phyloP scores from a whole-genome alignment of 257 asterid species.

The Solanum acaule region DNA sequence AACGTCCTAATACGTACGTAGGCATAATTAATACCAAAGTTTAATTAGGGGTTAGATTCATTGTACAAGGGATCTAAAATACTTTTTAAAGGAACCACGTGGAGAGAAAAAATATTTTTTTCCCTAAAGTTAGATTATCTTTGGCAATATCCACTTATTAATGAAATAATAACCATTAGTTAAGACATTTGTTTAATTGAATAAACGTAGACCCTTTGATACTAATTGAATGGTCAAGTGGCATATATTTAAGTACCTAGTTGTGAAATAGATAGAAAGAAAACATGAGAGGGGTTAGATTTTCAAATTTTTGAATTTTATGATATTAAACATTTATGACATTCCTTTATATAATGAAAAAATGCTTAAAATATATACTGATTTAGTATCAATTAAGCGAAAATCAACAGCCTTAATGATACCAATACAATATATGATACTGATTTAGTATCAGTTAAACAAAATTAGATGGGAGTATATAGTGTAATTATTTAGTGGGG shows the following conservation, averaged over 20 bases:
- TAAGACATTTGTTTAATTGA: not conserved
- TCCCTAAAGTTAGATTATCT: not conserved
- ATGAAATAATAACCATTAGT: not conserved
- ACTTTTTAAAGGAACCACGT: not conserved
- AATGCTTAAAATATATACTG: too few relatives aligned
- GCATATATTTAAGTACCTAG: not conserved
- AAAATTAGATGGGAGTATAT: too few relatives aligned
- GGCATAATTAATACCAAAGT: not conserved
- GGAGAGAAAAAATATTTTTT: not conserved
- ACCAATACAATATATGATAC: too few relatives aligned
- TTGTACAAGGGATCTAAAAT: not conserved
- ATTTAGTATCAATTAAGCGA: too few relatives aligned
- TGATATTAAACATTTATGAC: not conserved
- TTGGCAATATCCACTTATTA: not conserved
- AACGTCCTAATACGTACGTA: not conserved
- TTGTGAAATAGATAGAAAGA: not conserved
- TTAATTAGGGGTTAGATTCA: not conserved
- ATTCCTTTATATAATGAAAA: too few relatives aligned
- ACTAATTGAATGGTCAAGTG: not conserved
- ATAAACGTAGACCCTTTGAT: not conserved
- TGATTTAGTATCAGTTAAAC: too few relatives aligned
- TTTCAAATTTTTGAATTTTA: not conserved
- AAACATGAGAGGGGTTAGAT: not conserved
- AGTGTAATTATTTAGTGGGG: too few relatives aligned
- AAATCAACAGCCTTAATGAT: too few relatives aligned